These are phyloP conservation scores for Clavariopsis aquatica DNA, from an alignment of 495 filamentous ascomycete species.

Conservation along the genomic window DNA sequence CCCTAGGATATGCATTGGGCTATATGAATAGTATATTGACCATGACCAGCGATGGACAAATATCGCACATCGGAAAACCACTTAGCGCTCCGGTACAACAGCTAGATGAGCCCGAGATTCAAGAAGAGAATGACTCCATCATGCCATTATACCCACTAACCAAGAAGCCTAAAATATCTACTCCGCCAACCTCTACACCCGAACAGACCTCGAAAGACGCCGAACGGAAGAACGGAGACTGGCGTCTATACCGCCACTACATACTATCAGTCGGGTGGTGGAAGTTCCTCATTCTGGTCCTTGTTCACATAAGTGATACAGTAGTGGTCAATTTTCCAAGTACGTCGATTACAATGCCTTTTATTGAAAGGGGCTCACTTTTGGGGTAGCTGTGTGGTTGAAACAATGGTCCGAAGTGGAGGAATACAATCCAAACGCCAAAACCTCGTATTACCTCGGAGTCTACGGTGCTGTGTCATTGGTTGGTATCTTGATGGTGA, in stretches of 20 bases:
- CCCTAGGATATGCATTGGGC: background rate
- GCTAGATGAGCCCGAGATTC: background rate
- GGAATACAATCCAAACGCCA: background rate
- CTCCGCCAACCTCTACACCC: background rate
- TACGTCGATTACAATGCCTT: background rate
- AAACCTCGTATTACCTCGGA: background rate
- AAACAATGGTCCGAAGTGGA: slow-evolving; percentile 2
- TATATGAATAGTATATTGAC: background rate
- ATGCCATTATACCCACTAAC: background rate
- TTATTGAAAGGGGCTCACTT: too few relatives aligned
- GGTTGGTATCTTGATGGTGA: background rate
- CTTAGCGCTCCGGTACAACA: background rate
- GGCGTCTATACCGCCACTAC: slow-evolving; percentile 1
- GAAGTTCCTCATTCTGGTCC: background rate
- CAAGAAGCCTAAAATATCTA: background rate
- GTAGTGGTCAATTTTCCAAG: background rate
- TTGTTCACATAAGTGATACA: background rate
- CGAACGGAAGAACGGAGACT: background rate
- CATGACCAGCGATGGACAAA: background rate
- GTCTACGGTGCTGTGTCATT: background rate
- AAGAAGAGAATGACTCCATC: background rate
- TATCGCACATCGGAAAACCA: background rate
- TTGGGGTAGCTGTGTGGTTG: background rate
- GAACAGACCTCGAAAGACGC: background rate
- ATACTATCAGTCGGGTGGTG: background rate